Evolutionary conservation across 2,329 filamentous ascomycete species (phyloP).

Genomic region (Metarhizium anisopliae): DNA sequence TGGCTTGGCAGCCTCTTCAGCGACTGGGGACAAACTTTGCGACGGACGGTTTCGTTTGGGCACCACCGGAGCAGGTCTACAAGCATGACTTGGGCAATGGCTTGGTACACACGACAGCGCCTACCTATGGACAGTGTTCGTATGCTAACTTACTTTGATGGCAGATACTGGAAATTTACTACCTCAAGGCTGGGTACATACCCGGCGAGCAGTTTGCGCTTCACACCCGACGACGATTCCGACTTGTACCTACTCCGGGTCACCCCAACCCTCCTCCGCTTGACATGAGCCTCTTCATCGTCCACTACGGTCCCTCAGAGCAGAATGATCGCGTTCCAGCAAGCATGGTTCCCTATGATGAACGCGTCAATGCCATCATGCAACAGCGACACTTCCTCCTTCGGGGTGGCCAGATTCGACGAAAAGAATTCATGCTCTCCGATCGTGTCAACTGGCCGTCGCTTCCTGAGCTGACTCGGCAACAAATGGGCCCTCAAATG

Average conservation of each 20-base stretch:
- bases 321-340: constrained; percentile 64
- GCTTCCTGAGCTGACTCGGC: constrained; percentile 48
- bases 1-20: constrained; percentile 80
- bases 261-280: constrained; percentile 60
- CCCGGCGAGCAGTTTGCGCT: constrained; percentile 65
- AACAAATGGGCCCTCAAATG: constrained; percentile 42
- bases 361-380: constrained; percentile 51
- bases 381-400: constrained; percentile 56
- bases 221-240: constrained; percentile 78
- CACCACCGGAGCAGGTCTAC: constrained; percentile 68
- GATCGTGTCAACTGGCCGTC: constrained; percentile 87
- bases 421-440: constrained; percentile 90
- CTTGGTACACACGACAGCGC: constrained; percentile 32
- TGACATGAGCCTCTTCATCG: constrained; percentile 80
- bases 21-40: constrained; percentile 66
- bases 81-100: constrained; percentile 61
- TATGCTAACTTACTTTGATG: background rate
- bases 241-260: constrained; percentile 64
- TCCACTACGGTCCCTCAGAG: constrained; percentile 78
- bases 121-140: background rate
- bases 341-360: constrained; percentile 54
- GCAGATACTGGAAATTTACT: constrained; percentile 80
- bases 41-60: constrained; percentile 90
- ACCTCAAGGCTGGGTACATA: constrained; percentile 73
- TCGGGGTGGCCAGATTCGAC: constrained; percentile 69